These are phyloP conservation scores for Pichia terricola DNA, from an alignment of 1,139 yeast species.

Conservation along the genomic window DNA sequence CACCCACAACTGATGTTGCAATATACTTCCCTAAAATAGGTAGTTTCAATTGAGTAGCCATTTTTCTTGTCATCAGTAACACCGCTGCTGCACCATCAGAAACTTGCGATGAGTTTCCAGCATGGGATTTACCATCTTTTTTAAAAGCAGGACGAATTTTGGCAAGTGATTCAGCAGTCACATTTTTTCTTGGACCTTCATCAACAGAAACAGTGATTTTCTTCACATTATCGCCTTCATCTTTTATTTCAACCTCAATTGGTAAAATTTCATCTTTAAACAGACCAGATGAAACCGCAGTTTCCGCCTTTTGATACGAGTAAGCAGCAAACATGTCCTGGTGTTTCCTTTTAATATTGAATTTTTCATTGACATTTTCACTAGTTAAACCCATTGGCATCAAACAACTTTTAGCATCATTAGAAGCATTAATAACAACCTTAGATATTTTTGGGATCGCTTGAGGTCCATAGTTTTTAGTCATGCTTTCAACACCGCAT, in stretches of 20 bases:
- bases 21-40: conserved; percentile 67
- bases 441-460: conserved; percentile 57
- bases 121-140: conserved; percentile 76
- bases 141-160: conserved; percentile 85
- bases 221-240: conserved; percentile 24
- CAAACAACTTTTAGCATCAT: conserved; percentile 52
- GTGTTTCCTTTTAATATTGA: conserved; percentile 50
- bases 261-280: conserved; percentile 86
- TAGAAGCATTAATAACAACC: conserved; percentile 29
- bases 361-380: conserved; percentile 64
- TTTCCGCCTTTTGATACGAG: conserved; percentile 78
- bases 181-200: conserved; percentile 87
- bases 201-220: conserved; percentile 54
- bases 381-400: conserved; percentile 91
- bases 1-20: conserved; percentile 72
- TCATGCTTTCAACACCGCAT: conserved; percentile 90
- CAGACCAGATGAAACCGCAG: conserved; percentile 58
- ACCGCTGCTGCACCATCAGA: conserved; percentile 95
- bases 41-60: conserved; percentile 66
- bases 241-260: conserved; percentile 42
- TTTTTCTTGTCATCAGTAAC: conserved; percentile 75
- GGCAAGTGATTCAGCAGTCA: conserved; percentile 63
- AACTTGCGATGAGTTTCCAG: conserved; percentile 94
- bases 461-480: conserved; percentile 69
- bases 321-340: conserved; percentile 86